phyloP scores from a whole-genome alignment of 1,284 basidiomycete genomes.

The Apiotrichum akiyoshidainum region DNA sequence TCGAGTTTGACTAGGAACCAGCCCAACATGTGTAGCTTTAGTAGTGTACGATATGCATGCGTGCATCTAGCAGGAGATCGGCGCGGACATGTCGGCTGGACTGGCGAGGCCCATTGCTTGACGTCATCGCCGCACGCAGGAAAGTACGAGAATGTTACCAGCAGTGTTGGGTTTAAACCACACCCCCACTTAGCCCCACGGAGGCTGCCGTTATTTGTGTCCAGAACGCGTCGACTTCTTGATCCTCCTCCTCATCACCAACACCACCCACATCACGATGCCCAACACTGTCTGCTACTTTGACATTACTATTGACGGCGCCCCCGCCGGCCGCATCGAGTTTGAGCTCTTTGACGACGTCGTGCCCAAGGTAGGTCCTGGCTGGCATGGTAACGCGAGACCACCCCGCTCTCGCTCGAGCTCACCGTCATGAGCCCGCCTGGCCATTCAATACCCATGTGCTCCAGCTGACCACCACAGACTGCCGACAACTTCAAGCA shows the following conservation, averaged over 20 bases:
- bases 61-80: neutral
- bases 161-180: no score
- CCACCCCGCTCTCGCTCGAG: no score
- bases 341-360: slow-evolving; percentile 77
- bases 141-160: no score
- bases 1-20: slow-evolving; percentile 12
- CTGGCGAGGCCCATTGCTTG: no score
- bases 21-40: neutral
- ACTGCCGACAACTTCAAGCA: slow-evolving; percentile 88
- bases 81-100: no score
- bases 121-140: no score
- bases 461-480: slow-evolving; percentile 23
- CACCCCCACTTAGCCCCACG: no score
- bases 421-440: no score
- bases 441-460: no score
- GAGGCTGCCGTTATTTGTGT: no score
- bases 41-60: neutral
- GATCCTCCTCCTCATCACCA: neutral
- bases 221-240: neutral
- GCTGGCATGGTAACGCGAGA: no score
- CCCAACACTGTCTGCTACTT: slow-evolving; percentile 60
- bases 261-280: slow-evolving; percentile 23
- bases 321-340: slow-evolving; percentile 64
- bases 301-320: slow-evolving; percentile 66
- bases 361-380: slow-evolving; percentile 55